Evolutionary conservation across 2,329 filamentous ascomycete species (phyloP).

Genomic region (Arachnomyces sp.): DNA sequence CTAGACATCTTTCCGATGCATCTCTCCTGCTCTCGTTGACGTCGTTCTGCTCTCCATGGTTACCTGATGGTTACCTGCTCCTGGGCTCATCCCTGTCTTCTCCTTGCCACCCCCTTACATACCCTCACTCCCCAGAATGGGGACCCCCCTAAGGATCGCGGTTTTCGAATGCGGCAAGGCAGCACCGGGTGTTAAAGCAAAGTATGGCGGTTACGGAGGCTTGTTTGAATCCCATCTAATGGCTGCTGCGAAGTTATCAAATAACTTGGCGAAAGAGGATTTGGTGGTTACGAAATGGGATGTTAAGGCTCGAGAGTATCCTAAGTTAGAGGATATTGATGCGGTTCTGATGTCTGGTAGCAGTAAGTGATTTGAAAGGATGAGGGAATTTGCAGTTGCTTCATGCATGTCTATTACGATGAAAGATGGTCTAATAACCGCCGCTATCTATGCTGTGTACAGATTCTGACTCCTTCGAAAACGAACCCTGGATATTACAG

Average conservation of each 20-base stretch:
- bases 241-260: conserved; percentile 43
- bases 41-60: no score
- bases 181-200: conserved; percentile 52
- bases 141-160: conserved; percentile 61
- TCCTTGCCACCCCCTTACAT: no score
- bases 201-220: conserved; percentile 64
- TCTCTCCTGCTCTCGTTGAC: no score
- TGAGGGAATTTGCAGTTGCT: no score
- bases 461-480: conserved; percentile 35
- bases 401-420: no score
- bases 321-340: conserved; percentile 17
- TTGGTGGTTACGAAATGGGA: conserved; percentile 13
- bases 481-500: conserved; percentile 39
- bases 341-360: conserved; percentile 23
- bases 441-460: not conserved
- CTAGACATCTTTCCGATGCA: no score
- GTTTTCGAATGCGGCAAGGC: conserved; percentile 84
- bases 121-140: no score
- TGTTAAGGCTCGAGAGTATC: conserved; percentile 17
- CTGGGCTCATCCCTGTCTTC: no score
- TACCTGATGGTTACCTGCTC: no score
- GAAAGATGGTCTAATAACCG: conserved; percentile 2
- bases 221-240: conserved; percentile 57
- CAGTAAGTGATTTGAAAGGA: conserved; percentile 15
- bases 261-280: conserved; percentile 22